Percentiles rank a stretch among this genome's conserved stretches.
phyloP scores from a whole-genome alignment of 2,329 filamentous ascomycete genomes.

The Talaromyces sp. region DNA sequence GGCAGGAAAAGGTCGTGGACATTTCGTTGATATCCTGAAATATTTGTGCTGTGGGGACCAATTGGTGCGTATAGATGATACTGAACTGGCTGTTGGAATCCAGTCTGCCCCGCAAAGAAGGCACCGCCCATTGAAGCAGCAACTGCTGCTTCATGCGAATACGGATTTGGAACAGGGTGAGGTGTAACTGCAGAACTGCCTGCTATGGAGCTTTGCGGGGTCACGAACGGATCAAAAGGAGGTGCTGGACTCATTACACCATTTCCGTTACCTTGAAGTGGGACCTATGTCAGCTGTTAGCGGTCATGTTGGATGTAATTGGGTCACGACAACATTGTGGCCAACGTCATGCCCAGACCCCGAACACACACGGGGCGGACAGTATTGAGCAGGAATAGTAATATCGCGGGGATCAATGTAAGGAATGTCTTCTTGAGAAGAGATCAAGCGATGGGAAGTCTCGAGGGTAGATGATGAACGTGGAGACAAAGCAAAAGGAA shows the following conservation, averaged over 20 bases:
- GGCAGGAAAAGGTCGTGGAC: constrained; percentile 90
- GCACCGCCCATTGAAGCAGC: constrained; percentile 51
- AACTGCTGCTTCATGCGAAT: constrained; percentile 64
- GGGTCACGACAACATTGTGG: background rate
- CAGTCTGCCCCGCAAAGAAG: constrained; percentile 62
- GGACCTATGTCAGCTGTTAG: constrained; percentile 24
- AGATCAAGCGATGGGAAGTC: constrained; percentile 5
- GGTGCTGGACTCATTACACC: constrained; percentile 49
- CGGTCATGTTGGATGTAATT: background rate
- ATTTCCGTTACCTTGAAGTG: constrained; percentile 49
- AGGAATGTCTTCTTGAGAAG: constrained; percentile 4
- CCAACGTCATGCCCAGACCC: background rate
- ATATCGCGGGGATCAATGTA: background rate
- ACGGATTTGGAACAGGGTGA: constrained; percentile 62
- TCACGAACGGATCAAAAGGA: constrained; percentile 63
- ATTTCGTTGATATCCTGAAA: constrained; percentile 79
- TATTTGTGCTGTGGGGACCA: constrained; percentile 74
- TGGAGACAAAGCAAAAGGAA: constrained; percentile 14
- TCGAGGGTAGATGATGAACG: constrained; percentile 5
- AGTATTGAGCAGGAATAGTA: background rate
- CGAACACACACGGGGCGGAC: background rate
- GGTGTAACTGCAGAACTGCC: constrained; percentile 40
- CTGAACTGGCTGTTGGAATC: constrained; percentile 68
- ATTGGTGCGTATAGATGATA: constrained; percentile 92
- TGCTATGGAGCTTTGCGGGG: constrained; percentile 54